These are phyloP conservation scores for Carpinus fangiana DNA, from an alignment of 306 rosid genomes.

Conservation along the genomic window DNA sequence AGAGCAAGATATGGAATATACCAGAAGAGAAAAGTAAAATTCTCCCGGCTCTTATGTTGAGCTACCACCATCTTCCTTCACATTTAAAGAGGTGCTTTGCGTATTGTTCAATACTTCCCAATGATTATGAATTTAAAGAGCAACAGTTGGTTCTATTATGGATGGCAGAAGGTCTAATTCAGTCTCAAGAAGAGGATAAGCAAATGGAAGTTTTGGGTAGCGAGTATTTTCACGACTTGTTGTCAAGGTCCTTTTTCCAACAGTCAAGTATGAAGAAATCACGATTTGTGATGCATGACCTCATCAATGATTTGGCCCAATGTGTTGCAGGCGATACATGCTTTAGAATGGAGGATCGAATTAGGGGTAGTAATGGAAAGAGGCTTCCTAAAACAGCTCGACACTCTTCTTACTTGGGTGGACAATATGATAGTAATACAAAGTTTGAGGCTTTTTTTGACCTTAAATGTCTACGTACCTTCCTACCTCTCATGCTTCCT, in stretches of 20 bases:
- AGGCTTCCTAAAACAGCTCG: neutral
- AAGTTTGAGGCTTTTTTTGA: neutral
- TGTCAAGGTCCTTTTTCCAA: neutral
- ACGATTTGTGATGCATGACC: neutral
- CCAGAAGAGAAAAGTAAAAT: neutral
- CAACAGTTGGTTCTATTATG: neutral
- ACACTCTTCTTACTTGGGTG: neutral
- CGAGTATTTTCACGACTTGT: neutral
- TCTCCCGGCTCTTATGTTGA: neutral
- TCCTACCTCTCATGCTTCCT: constrained; percentile 25
- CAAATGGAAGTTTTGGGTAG: neutral
- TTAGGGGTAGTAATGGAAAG: too few species aligned
- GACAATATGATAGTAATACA: neutral
- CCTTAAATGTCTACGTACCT: constrained; percentile 55
- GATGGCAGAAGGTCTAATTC: neutral
- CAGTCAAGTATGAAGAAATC: neutral
- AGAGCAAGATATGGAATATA: constrained; percentile 1
- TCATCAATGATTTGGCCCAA: constrained; percentile 2
- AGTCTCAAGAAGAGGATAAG: neutral
- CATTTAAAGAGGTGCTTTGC: constrained; percentile 13
- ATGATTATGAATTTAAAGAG: neutral
- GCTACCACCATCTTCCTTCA: constrained; percentile 6
- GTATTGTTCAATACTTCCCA: constrained; percentile 10
- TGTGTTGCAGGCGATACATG: too few species aligned
- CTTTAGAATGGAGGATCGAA: rapidly evolving